These are phyloP conservation scores for Cylindrotheca closterium DNA, from an alignment of 108 stramenopile species.

Conservation along the genomic window DNA sequence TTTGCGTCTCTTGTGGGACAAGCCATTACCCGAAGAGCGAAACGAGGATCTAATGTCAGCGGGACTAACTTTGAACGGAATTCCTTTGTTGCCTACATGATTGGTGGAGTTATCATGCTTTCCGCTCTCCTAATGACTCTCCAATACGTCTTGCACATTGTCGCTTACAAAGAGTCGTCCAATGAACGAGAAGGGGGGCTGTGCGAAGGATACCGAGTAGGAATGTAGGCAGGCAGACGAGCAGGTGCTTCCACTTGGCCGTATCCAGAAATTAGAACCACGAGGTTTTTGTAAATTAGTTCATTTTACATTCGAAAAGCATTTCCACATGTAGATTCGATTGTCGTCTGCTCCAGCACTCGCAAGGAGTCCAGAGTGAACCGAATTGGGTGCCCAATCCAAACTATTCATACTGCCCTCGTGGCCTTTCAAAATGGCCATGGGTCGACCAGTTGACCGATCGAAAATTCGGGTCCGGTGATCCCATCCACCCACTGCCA, in stretches of 20 bases:
- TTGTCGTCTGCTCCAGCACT: constrained; percentile 62
- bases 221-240: too few relatives aligned
- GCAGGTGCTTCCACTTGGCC: too few relatives aligned
- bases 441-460: constrained; percentile 45
- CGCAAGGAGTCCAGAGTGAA: constrained; percentile 64
- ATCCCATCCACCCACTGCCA: constrained; percentile 89
- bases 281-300: too few relatives aligned
- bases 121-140: constrained; percentile 85
- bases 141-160: constrained; percentile 49
- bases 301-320: constrained; percentile 27
- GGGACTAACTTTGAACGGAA: constrained; percentile 80
- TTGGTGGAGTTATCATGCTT: constrained; percentile 90
- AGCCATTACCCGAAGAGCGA: constrained; percentile 68
- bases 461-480: constrained; percentile 68
- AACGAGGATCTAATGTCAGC: constrained; percentile 21
- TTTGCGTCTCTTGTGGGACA: constrained; percentile 83
- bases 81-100: constrained; percentile 92
- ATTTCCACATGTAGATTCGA: constrained; percentile 61
- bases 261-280: too few relatives aligned
- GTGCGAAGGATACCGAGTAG: constrained; percentile 41
- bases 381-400: constrained; percentile 73
- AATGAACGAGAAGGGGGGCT: constrained; percentile 23
- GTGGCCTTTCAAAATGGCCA: constrained; percentile 68
- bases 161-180: constrained; percentile 6
- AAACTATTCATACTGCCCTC: constrained; percentile 58